Evolutionary conservation across 345 rosid genomes (phyloP).

Genomic region (Aurinia saxatilis): DNA sequence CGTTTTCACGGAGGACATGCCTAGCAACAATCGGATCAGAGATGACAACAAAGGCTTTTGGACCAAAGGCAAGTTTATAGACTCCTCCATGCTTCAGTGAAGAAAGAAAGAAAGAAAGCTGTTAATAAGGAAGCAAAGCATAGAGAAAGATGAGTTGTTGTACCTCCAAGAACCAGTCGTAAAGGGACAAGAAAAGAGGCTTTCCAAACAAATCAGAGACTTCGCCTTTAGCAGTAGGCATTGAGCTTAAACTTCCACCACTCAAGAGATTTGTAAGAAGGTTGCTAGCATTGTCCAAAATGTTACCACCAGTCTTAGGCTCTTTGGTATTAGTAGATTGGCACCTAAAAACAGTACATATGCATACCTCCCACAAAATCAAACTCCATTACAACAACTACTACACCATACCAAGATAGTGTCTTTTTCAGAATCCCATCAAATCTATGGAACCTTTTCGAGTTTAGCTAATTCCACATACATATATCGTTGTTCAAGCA

Average conservation of each 20-base stretch:
- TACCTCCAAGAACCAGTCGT: constrained; percentile 94
- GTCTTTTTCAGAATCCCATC: neutral
- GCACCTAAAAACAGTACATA: no score
- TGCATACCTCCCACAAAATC: neutral
- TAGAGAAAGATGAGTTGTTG: neutral
- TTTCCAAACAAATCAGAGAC: constrained; percentile 84
- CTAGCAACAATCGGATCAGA: constrained; percentile 88
- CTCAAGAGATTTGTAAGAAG: constrained; percentile 71
- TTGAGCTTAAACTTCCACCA: constrained; percentile 70
- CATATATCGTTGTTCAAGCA: neutral
- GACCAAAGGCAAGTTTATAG: constrained; percentile 97
- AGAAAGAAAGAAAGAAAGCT: neutral
- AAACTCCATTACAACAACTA: neutral
- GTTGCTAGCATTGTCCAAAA: constrained; percentile 83
- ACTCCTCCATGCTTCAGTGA: constrained; percentile 76
- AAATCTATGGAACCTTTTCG: no score
- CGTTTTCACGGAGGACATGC: constrained; percentile 77
- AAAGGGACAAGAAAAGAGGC: constrained; percentile 77
- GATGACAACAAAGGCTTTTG: constrained; percentile 92
- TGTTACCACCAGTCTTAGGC: constrained; percentile 46
- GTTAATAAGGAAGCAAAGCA: neutral
- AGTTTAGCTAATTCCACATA: neutral
- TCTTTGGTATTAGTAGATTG: constrained; percentile 52
- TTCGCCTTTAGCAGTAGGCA: constrained; percentile 91
- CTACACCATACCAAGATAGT: neutral